Base-by-base conservation (phyloP, 768 basidiomycete genomes). In the Leccinum uliginosum region DNA sequence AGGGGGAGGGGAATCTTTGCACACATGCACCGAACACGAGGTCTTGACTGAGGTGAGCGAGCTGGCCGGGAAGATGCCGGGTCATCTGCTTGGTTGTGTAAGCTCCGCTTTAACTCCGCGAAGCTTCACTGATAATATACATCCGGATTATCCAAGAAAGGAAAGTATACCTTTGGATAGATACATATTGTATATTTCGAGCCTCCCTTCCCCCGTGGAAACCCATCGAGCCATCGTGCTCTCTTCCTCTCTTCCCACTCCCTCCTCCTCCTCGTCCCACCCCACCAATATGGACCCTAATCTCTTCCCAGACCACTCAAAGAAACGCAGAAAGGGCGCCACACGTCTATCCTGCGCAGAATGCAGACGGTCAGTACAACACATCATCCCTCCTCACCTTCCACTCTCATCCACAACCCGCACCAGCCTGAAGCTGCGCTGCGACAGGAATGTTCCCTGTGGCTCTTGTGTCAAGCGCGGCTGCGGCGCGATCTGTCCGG, bases 401-500 rank as follows among this genome's bases (percentile, higher is more conserved):
- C 26, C 27, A 9, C 15, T 21, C 49, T 10, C 47, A 26, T 24
- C 35, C 0, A 10, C 44, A 30, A 23, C 35, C 2, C 17, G 11
- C 48, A 4, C n/a, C 26, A 72, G 71, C 53, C 53, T 72, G 50
- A 72, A 72, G 61, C 58, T 72, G 38, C 72, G 71, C 6, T 92
- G 89, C 71, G 89, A 91, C 76, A 80, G 89, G 63, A 78, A 78
- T 27, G 77, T 90, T 62, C 89, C 89, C 10, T 91, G 89, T 64
- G 81, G 86, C 60, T 89, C 87, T 1, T 91, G 89, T 64, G 81
- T 90, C 21, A 92, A 91, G 72, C 80, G 87, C 59, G 87, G 87
- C 12, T 89, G 87, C 65, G 85, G 84, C 50, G 85, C 88, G 55
- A 91, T 92, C 60, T 92, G 89, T 69, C 89, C 89, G 50, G 89